Base-by-base conservation (phyloP, 2,329 filamentous ascomycete species). In the Diaporthe aspalathi region DNA sequence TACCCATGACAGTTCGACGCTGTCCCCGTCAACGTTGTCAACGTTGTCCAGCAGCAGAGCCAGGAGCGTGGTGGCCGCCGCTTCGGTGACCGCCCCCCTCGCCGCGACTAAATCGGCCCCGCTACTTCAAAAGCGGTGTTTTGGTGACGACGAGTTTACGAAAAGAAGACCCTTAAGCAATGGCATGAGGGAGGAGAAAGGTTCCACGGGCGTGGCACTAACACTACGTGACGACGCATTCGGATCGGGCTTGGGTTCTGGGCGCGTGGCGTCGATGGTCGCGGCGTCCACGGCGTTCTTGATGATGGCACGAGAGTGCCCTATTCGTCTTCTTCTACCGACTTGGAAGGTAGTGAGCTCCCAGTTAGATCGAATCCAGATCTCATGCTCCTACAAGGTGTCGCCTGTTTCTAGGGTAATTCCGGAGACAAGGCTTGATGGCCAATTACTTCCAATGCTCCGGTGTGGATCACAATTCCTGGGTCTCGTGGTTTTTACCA, bases 1-100 rank as follows among this genome's bases (percentile, higher is more conserved):
- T 22, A 11, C 38, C 73, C 47, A 56, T 60, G 78, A 74, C 80
- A 98, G 95, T 99, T 99, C 89, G 96, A 99, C 87, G 91, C 91
- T 78, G 95, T 99, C 85, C 93, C 95, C 84, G 94, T 97, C 92
- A 98, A 97, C 87, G 94, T 98, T 81, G 91, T 97, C 79, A 87
- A 92, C 78, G 94, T 99, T 78, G 89, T 92, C 79, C 95, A 98
- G 88, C 91, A 94, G 84, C 95, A 98, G 89, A 86, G 89, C 76
- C 85, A 89, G 81, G 95, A 98, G 88, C 93, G 94, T 78, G 86
- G 87, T 76, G 90, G 80, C 71, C 79, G 83, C 43, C 79, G 82
- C 43, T 81, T 87, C 71, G 85, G 81, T 65, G 83, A 84, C 73
- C 79, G 86, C 60, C 81, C 81, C 38, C 81, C 83, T 67, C 83